Conservation (phyloP, 164 flowering plant species). For the Magnolia officinalis region DNA sequence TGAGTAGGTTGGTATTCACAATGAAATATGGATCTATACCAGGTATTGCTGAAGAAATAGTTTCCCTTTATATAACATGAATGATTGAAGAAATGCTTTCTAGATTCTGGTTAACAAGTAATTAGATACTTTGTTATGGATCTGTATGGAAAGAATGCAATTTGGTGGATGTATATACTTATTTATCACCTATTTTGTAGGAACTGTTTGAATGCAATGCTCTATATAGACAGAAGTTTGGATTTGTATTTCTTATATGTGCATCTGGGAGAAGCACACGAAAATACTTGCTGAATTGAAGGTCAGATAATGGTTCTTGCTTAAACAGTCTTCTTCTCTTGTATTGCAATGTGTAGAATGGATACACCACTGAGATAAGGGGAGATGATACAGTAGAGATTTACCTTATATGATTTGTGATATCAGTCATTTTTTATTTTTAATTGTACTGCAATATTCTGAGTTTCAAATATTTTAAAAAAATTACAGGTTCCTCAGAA, state of each 20-base stretch:
- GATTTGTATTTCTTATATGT: constrained; percentile 83
- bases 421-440: too few relatives aligned
- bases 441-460: too few relatives aligned
- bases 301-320: constrained; percentile 31
- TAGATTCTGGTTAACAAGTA: not conserved
- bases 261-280: constrained; percentile 79
- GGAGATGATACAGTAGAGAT: too few relatives aligned
- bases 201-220: constrained; percentile 78
- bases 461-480: too few relatives aligned
- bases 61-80: too few relatives aligned
- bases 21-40: too few relatives aligned
- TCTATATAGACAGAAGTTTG: constrained; percentile 70
- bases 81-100: not conserved
- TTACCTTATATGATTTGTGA: too few relatives aligned
- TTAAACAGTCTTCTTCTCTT: not conserved
- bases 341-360: not conserved
- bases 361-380: not conserved
- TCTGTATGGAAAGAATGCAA: not conserved
- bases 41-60: too few relatives aligned
- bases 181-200: constrained; percentile 32
- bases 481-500: too few relatives aligned
- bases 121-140: not conserved
- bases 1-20: too few relatives aligned
- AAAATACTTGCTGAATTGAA: constrained; percentile 79
- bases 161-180: not conserved